Evolutionary conservation across 2,329 filamentous ascomycete genomes (phyloP).

Genomic region (Xylaria hypoxylon): DNA sequence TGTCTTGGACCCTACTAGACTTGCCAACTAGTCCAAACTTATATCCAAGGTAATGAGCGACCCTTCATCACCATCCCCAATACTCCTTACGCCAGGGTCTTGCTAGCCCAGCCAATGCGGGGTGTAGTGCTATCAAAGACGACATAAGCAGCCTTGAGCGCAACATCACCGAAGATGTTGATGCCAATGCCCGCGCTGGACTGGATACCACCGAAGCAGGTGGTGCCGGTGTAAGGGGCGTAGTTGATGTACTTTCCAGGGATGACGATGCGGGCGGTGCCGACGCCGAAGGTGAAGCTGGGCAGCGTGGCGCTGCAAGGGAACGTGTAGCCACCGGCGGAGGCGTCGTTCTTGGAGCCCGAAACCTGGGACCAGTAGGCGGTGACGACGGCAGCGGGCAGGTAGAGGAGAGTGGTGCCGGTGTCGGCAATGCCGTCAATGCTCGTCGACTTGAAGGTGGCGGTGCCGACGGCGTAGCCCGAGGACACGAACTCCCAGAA

Average conservation of each 20-base stretch:
- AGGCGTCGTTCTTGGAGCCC: conserved; percentile 54
- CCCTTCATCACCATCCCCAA: not conserved
- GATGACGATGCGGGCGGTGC: conserved; percentile 61
- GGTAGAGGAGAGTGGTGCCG: conserved; percentile 64
- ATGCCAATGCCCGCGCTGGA: conserved; percentile 53
- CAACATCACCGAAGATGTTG: conserved; percentile 74
- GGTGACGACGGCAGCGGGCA: conserved; percentile 59
- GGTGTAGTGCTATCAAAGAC: conserved; percentile 64
- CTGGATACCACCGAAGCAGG: conserved; percentile 76
- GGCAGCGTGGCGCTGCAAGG: conserved; percentile 62
- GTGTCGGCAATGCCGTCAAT: conserved; percentile 67
- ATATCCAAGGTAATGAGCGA: not conserved
- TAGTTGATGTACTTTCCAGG: conserved; percentile 64
- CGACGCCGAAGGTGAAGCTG: conserved; percentile 63
- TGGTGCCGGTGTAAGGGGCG: conserved; percentile 55
- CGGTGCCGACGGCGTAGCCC: conserved; percentile 48
- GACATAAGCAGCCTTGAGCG: conserved; percentile 74
- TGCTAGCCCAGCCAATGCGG: conserved; percentile 59
- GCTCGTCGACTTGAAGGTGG: conserved; percentile 37
- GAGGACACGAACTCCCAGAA: conserved; percentile 51
- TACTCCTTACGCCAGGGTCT: conserved; percentile 39
- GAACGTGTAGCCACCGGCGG: conserved; percentile 63
- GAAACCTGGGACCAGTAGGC: conserved; percentile 64
- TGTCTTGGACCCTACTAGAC: not conserved
- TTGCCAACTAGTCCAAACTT: not conserved